phyloP scores from a whole-genome alignment of 2,329 filamentous ascomycete genomes.

The Stenocarpella maydis region DNA sequence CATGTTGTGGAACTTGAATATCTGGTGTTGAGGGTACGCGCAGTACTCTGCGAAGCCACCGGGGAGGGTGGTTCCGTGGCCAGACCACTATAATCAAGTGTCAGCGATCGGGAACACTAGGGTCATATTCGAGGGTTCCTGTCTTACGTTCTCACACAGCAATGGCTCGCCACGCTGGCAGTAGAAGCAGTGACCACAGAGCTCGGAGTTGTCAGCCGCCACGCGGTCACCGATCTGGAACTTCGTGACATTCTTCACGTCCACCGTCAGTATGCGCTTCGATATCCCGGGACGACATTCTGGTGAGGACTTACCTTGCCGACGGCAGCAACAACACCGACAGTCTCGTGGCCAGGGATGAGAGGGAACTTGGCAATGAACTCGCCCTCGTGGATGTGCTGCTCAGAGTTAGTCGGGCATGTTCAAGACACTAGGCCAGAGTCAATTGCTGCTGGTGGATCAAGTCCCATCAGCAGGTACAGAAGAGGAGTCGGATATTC shows the following conservation, averaged over 20 bases:
- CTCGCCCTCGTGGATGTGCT: conserved; percentile 73
- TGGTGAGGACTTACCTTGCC: conserved; percentile 45
- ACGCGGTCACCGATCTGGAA: conserved; percentile 71
- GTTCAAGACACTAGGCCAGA: neutral
- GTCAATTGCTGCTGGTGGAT: neutral
- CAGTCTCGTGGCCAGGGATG: conserved; percentile 74
- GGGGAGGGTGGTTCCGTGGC: conserved; percentile 72
- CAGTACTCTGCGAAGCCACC: conserved; percentile 78
- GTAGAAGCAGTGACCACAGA: conserved; percentile 78
- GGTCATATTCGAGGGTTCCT: neutral
- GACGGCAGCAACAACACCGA: conserved; percentile 68
- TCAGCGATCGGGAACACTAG: conserved; percentile 5
- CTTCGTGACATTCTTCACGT: conserved; percentile 59
- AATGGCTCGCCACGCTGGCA: conserved; percentile 73
- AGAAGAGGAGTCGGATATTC: neutral
- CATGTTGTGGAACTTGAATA: conserved; percentile 73
- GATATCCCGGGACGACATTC: neutral
- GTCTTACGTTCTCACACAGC: conserved; percentile 67
- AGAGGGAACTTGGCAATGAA: conserved; percentile 71
- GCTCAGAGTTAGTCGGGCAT: conserved; percentile 21
- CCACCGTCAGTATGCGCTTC: neutral
- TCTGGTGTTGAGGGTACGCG: conserved; percentile 59
- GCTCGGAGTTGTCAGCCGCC: conserved; percentile 69
- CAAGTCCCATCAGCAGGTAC: no score
- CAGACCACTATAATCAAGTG: conserved; percentile 57